Evolutionary conservation across 257 asterid species (phyloP), one percentile per base, ranked within the genome.

Genomic region (Plantago major): DNA sequence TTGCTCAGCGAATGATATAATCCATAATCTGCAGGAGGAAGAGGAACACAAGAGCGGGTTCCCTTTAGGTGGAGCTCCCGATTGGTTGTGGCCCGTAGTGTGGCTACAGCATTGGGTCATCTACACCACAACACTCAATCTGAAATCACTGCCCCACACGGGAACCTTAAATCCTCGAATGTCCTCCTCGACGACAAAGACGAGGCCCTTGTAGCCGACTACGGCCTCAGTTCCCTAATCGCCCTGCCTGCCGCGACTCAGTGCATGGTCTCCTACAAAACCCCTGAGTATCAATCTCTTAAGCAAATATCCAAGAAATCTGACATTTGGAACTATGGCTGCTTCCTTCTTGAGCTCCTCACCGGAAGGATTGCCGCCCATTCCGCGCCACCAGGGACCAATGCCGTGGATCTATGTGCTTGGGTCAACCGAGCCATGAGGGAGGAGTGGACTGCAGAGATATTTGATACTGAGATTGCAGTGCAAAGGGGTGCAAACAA

Each of bases 371-470:
- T 84, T 0, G 71, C 97, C 0, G 59, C 73, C 8, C 82, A 82
- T 51, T 75, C 87, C 9, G 90, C 90, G 17, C 75, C 87, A 38
- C 69, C 64, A 61, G 90, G 80, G 62, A 73, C 63, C n/a, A 69
- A 68, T 40, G 94, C 82, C 38, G 81, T 84, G 9, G 97, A 89
- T 6, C 81, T 89, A 0, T 80, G 89, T 72, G 72, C 75, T 14
- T 89, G 97, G 97, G 96, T 79, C 38, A 73, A 89, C 42, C 77
- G 94, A 3, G 95, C 95, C 6, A 91, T 89, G 51, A 74, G 97
- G 56, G 97, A 89, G 75, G 97, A 89, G 57, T 89, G 97, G 97
- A 86, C 97, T 30, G 95, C 94, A 30, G 97, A 89, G 89, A 82
- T 89, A 7, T 89, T 89, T 11, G 97, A 89, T 42, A 72, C 79